phyloP scores from a whole-genome alignment of 768 basidiomycete species.

The Leccinum variicolor region DNA sequence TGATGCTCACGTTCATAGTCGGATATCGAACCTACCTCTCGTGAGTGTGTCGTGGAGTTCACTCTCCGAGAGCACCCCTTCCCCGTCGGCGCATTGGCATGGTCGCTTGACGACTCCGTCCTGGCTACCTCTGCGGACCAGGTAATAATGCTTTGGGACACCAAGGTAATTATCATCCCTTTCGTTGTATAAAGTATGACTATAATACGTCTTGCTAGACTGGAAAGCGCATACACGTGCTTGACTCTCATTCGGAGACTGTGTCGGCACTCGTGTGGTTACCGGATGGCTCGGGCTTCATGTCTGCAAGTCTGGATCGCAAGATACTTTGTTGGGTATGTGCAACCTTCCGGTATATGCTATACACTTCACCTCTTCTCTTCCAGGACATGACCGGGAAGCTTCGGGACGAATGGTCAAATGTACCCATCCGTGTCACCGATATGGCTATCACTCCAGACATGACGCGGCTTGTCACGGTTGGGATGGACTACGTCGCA shows the following conservation, averaged over 20 bases:
- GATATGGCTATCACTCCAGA: conserved; percentile 89
- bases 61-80: conserved; percentile 76
- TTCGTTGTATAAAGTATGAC: neutral
- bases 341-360: conserved; percentile 2
- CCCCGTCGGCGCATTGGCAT: conserved; percentile 78
- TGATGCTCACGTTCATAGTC: conserved; percentile 30
- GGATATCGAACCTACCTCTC: conserved; percentile 45
- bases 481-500: conserved; percentile 59
- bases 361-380: conserved; percentile 8
- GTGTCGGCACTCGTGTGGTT: conserved; percentile 88
- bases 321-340: conserved; percentile 82
- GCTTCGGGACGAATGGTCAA: conserved; percentile 64
- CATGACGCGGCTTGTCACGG: conserved; percentile 76
- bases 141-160: conserved; percentile 85
- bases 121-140: conserved; percentile 83
- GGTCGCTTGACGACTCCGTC: conserved; percentile 87
- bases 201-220: conserved; percentile 45
- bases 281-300: conserved; percentile 84
- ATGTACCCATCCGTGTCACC: conserved; percentile 73
- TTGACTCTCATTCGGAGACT: conserved; percentile 74
- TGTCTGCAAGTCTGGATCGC: conserved; percentile 85
- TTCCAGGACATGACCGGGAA: conserved; percentile 73
- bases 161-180: conserved; percentile 53
- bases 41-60: conserved; percentile 57
- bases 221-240: conserved; percentile 62